These are phyloP conservation scores for Arthrobotrys sinensis DNA, from an alignment of 2,329 filamentous ascomycete species.

Conservation along the genomic window DNA sequence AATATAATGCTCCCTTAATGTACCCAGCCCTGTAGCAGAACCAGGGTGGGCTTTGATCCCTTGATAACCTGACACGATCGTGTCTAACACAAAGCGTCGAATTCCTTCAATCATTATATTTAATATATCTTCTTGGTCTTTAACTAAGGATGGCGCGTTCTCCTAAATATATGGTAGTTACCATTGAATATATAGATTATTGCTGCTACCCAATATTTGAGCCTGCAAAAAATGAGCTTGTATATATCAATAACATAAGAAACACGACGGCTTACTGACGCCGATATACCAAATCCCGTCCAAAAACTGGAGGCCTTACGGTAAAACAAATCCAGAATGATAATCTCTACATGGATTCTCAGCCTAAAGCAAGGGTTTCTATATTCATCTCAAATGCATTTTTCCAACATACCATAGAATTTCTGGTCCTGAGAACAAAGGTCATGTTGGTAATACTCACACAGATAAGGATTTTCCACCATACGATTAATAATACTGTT, in stretches of 20 bases:
- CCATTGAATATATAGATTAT: slow-evolving; percentile 40
- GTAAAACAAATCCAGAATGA: slow-evolving; percentile 27
- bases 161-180: slow-evolving; percentile 26
- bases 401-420: background rate
- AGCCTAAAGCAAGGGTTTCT: slow-evolving; percentile 10
- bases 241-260: slow-evolving; percentile 34
- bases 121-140: slow-evolving; percentile 26
- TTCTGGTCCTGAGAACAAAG: background rate
- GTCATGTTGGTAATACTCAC: slow-evolving; percentile 9
- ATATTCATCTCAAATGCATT: slow-evolving; percentile 1
- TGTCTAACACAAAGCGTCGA: slow-evolving; percentile 21
- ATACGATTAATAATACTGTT: slow-evolving; percentile 25
- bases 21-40: slow-evolving; percentile 27
- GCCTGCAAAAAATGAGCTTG: slow-evolving; percentile 17
- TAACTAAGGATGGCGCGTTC: slow-evolving; percentile 2
- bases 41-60: slow-evolving; percentile 28
- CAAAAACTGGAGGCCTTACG: background rate
- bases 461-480: background rate
- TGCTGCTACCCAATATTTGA: slow-evolving; percentile 25
- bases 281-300: slow-evolving; percentile 24
- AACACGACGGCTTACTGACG: slow-evolving; percentile 41
- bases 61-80: slow-evolving; percentile 15
- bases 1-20: background rate
- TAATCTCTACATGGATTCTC: slow-evolving; percentile 22
- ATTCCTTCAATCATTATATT: slow-evolving; percentile 30